A percentile compares a stretch with the other conserved stretches of the same genome.
phyloP scores from a whole-genome alignment of 2,329 filamentous ascomycete species.

The Ophiosphaerella herpotricha region DNA sequence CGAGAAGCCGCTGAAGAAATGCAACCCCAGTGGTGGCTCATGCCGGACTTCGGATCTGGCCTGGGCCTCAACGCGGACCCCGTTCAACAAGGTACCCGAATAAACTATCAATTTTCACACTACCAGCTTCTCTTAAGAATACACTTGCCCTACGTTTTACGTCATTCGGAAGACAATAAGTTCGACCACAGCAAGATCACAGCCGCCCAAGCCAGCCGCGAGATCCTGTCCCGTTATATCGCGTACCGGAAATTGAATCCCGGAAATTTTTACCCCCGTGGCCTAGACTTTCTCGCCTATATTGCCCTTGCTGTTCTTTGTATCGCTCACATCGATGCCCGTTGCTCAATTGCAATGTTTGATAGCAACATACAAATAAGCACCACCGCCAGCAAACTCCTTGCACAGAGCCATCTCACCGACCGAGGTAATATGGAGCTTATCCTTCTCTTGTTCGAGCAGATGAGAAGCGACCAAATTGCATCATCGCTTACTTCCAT shows the following conservation, averaged over 20 bases:
- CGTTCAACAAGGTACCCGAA: conserved; percentile 9
- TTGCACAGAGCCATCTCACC: conserved; percentile 10
- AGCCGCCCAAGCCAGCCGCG: conserved; percentile 20
- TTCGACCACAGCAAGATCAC: conserved; percentile 20
- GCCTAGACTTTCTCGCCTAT: conserved; percentile 21
- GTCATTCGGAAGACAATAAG: conserved; percentile 6
- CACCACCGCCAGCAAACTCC: conserved; percentile 3
- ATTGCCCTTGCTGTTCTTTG: conserved; percentile 22
- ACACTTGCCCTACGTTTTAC: conserved; percentile 25
- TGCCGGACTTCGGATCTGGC: conserved; percentile 8
- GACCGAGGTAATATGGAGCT: conserved; percentile 24
- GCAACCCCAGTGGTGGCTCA: conserved; percentile 28
- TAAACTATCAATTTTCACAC: conserved; percentile 20
- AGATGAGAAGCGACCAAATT: conserved; percentile 12
- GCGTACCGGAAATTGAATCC: conserved; percentile 13
- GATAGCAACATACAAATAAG: conserved; percentile 5
- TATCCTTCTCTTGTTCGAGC: conserved; percentile 9
- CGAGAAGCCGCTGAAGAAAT: conserved; percentile 17
- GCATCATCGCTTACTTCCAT: conserved; percentile 9
- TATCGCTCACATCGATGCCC: conserved; percentile 17
- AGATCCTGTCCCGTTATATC: conserved; percentile 16
- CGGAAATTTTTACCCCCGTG: conserved; percentile 16
- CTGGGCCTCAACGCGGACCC: not conserved
- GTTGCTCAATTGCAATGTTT: not conserved
- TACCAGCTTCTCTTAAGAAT: conserved; percentile 18